These are phyloP conservation scores for Cyclocybe aegerita DNA, from an alignment of 768 basidiomycete species.

Conservation along the genomic window DNA sequence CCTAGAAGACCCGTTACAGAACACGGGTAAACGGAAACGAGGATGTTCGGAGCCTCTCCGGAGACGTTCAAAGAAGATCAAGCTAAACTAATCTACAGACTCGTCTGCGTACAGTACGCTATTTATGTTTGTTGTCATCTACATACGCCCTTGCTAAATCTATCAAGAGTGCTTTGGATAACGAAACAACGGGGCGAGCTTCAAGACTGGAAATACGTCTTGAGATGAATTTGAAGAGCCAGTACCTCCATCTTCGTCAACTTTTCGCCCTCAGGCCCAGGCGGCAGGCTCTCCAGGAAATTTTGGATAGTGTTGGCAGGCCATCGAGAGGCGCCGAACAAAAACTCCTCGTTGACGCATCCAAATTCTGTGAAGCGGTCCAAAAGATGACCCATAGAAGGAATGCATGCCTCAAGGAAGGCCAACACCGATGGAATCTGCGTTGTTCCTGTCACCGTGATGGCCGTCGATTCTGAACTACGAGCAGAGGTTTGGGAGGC, in stretches of 20 bases:
- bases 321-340: neutral
- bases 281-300: neutral
- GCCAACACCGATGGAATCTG: neutral
- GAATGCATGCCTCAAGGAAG: neutral
- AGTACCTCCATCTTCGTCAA: neutral
- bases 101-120: no score
- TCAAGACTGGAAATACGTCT: neutral
- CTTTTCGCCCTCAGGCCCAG: neutral
- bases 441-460: neutral
- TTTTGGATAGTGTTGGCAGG: neutral
- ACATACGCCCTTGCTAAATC: neutral
- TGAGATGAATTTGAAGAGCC: neutral
- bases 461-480: no score
- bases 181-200: no score
- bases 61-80: conserved; percentile 15
- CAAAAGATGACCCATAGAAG: neutral
- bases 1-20: conserved; percentile 25
- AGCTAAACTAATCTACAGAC: conserved; percentile 10
- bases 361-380: neutral
- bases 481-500: no score
- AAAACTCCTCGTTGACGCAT: neutral
- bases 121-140: no score
- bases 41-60: conserved; percentile 5
- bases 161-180: no score
- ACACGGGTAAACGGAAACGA: conserved; percentile 21